Conservation (phyloP, 2,329 filamentous ascomycete genomes). For the Fusarium subtropicale region DNA sequence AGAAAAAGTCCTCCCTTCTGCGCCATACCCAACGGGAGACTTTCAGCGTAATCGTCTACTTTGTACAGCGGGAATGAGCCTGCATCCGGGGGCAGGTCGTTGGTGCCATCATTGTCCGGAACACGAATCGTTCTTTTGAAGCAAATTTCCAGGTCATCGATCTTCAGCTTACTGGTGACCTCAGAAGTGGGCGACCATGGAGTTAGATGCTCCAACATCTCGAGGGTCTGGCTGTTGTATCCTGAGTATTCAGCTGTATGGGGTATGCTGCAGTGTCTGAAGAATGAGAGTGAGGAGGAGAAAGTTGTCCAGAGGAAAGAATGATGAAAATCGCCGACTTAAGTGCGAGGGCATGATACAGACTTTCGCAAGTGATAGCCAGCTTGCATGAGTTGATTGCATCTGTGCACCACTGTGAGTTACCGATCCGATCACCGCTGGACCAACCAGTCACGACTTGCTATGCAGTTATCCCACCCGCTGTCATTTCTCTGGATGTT, state of each 20-base stretch:
- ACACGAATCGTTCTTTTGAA: slow-evolving; percentile 6
- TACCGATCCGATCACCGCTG: background rate
- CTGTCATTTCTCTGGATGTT: accelerated
- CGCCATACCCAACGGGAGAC: background rate
- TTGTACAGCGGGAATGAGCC: slow-evolving; percentile 1
- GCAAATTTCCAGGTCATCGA: slow-evolving; percentile 10
- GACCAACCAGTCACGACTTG: accelerated
- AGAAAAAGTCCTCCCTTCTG: slow-evolving; percentile 3
- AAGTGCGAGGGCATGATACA: accelerated
- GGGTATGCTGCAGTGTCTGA: background rate
- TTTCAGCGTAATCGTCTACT: background rate
- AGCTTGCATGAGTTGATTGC: background rate
- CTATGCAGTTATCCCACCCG: background rate
- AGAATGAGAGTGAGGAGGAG: background rate
- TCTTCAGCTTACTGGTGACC: background rate
- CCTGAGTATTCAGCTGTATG: background rate
- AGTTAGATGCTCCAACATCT: background rate
- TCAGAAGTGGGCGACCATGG: background rate
- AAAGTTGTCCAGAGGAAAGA: background rate
- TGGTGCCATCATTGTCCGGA: background rate
- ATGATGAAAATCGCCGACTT: accelerated
- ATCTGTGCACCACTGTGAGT: background rate
- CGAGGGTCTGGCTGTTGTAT: background rate
- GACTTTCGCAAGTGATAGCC: background rate
- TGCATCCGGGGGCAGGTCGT: background rate